These are phyloP conservation scores for Paramarasmius palmivorus DNA, from an alignment of 1,284 basidiomycete genomes.

Conservation along the genomic window DNA sequence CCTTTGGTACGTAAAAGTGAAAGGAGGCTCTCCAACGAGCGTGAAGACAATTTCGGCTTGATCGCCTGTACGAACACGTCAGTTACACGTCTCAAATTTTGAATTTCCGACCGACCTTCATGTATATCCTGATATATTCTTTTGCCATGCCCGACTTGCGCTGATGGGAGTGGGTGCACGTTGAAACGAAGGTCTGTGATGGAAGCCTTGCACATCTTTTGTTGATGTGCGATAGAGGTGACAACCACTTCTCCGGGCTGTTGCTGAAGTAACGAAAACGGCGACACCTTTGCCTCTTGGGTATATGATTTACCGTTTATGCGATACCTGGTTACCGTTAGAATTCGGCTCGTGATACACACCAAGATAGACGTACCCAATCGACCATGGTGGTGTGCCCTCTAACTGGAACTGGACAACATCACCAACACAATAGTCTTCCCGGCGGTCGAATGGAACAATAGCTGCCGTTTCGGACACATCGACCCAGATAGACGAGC, in stretches of 20 bases:
- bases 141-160: conserved; percentile 84
- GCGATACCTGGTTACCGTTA: conserved; percentile 59
- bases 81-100: background rate
- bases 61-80: conserved; percentile 54
- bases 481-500: conserved; percentile 74
- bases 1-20: conserved; percentile 92
- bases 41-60: conserved; percentile 93
- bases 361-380: conserved; percentile 57
- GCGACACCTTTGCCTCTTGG: conserved; percentile 76
- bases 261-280: conserved; percentile 84
- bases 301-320: conserved; percentile 77
- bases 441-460: conserved; percentile 75
- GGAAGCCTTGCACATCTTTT: conserved; percentile 83
- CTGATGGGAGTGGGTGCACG: conserved; percentile 86
- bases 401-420: conserved; percentile 90
- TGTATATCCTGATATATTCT: conserved; percentile 83
- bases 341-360: conserved; percentile 5
- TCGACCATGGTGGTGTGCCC: conserved; percentile 94
- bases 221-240: conserved; percentile 86
- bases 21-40: conserved; percentile 89
- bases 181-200: conserved; percentile 76
- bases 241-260: conserved; percentile 82
- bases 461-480: conserved; percentile 96
- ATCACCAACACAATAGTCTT: conserved; percentile 91
- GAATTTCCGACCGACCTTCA: conserved; percentile 56